These are phyloP conservation scores for Chlorophyllum brunneum DNA, from an alignment of 768 basidiomycete species.

Conservation along the genomic window DNA sequence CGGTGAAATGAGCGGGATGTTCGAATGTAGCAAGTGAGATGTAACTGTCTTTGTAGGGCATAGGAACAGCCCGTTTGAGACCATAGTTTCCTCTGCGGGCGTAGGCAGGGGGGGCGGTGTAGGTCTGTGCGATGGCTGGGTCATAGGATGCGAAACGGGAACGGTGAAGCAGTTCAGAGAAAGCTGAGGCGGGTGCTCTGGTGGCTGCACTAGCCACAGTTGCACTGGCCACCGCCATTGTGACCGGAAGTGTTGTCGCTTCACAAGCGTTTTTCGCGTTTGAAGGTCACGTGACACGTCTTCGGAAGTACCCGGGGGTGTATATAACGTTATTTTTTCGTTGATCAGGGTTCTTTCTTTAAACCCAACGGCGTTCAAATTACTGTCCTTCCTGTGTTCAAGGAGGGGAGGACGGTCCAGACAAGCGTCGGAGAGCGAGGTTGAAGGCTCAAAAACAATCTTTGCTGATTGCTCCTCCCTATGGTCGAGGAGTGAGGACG, in stretches of 20 bases:
- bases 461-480: conserved; percentile 87
- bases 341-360: conserved; percentile 13
- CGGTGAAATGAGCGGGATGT: conserved; percentile 68
- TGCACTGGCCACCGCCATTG: conserved; percentile 22
- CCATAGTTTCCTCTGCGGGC: conserved; percentile 81
- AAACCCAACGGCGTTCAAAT: conserved; percentile 70
- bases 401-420: conserved; percentile 76
- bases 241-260: too few relatives aligned
- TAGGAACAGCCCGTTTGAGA: conserved; percentile 75
- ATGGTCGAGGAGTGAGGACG: conserved; percentile 87
- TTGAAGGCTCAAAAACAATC: conserved; percentile 84
- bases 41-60: conserved; percentile 58
- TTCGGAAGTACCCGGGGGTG: conserved; percentile 19
- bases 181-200: conserved; percentile 54
- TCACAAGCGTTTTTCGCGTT: not conserved
- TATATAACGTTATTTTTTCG: conserved; percentile 25
- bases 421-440: conserved; percentile 79
- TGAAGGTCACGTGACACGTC: not conserved
- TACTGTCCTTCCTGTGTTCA: conserved; percentile 48
- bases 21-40: conserved; percentile 70
- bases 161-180: conserved; percentile 71
- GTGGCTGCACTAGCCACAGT: conserved; percentile 25
- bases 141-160: conserved; percentile 83
- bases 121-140: conserved; percentile 73
- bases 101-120: conserved; percentile 65